These are phyloP conservation scores for Penstemon newberryi DNA, from an alignment of 257 asterid species.

Conservation along the genomic window DNA sequence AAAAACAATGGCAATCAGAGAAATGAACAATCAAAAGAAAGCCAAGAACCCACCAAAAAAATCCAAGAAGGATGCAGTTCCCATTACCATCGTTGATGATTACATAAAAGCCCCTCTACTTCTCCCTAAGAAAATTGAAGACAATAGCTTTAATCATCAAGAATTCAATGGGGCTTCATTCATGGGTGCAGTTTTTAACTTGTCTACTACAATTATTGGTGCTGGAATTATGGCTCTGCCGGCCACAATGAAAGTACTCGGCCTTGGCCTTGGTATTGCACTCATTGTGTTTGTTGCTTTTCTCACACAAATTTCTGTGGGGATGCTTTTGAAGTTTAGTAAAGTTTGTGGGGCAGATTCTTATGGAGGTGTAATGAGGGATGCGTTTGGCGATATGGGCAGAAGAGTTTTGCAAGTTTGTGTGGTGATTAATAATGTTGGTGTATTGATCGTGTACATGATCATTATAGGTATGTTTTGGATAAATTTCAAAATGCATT, in stretches of 20 bases:
- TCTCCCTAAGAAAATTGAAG: conserved; percentile 22
- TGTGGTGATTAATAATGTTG: conserved; percentile 54
- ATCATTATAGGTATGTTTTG: conserved; percentile 52
- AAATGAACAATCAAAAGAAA: conserved; percentile 3
- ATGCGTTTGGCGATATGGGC: conserved; percentile 50
- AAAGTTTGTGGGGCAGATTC: conserved; percentile 44
- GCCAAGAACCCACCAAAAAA: conserved; percentile 15
- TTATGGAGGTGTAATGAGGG: conserved; percentile 56
- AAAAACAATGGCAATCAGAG: conserved; percentile 32
- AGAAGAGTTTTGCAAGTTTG: conserved; percentile 40
- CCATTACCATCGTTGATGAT: conserved; percentile 29
- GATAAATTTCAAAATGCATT: too few relatives aligned
- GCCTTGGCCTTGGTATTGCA: conserved; percentile 49
- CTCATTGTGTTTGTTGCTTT: conserved; percentile 46
- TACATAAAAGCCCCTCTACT: conserved; percentile 36
- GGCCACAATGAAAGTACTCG: conserved; percentile 67
- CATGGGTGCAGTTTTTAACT: conserved; percentile 55
- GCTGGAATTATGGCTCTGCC: conserved; percentile 78
- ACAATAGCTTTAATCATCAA: conserved; percentile 23
- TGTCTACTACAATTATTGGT: conserved; percentile 64
- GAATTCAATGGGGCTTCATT: conserved; percentile 54
- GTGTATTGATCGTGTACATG: conserved; percentile 58
- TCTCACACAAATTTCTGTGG: conserved; percentile 49
- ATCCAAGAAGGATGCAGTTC: conserved; percentile 31
- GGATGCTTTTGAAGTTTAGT: conserved; percentile 43